Evolutionary conservation across 2,329 filamentous ascomycete species (phyloP), one percentile per base, ranked within the genome.

Genomic region (Chaetomiaceae sp.): DNA sequence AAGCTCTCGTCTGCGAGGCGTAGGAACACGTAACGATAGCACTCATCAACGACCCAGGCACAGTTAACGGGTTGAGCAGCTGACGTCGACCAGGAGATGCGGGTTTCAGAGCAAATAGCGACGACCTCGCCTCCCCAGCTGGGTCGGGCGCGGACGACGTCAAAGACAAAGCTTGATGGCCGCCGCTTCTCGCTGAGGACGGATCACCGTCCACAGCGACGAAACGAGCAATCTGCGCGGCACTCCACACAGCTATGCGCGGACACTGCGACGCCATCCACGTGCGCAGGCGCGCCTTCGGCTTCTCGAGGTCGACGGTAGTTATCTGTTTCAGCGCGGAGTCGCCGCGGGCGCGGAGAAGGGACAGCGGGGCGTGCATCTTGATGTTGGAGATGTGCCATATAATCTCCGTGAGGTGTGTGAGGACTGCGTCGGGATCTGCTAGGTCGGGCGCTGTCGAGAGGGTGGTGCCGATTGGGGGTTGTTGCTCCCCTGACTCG

Each of bases 381-480:
- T 43, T 44, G 29, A 48, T 38, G 20, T 12, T 30, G 6, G 46
- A 44, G n/a, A 48, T 44, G 47, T 45, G 47, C 32, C 42, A 41
- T 5, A 49, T 19, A 14, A 29, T 37, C n/a, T 36, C n/a, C 4
- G 42, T 45, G 2, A 45, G 24, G 6, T 30, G 37, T 4, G 30
- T 35, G 15, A 47, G 15, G 26, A 26, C 40, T 9, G 41, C 27
- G 33, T 43, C 32, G 9, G 15, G 11, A 12, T 36, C n/a, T 9
- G 37, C 18, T 12, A 30, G 10, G 4, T 14, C 19, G 18, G 14
- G 12, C 17, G 30, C 30, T 22, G 34, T 17, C 2, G 6, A n/a
- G 34, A 9, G 9, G 22, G 22, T 24, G 22, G 22, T 24, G 22
- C 6, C 9, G 22, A 24, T 24, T 24, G 5, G 22, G 6, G 22